Conservation (phyloP, 768 basidiomycete genomes). For the Termitomyces heimii region DNA sequence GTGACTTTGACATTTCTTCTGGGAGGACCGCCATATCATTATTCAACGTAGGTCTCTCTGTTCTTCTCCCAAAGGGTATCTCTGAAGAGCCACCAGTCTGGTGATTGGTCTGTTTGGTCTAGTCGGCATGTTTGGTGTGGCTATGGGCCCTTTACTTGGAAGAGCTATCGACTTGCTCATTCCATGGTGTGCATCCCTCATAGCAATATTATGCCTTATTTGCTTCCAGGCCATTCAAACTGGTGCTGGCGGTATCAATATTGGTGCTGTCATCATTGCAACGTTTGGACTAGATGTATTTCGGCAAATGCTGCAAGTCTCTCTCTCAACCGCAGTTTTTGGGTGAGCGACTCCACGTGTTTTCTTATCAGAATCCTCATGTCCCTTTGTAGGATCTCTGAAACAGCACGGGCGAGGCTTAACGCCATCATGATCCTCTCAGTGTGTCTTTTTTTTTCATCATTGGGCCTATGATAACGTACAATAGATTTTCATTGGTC, state of each 20-base stretch:
- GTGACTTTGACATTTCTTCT: constrained; percentile 80
- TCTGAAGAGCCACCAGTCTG: constrained; percentile 21
- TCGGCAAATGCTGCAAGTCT: constrained; percentile 70
- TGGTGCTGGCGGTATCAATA: constrained; percentile 61
- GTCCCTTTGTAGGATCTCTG: constrained; percentile 25
- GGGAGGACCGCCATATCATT: constrained; percentile 68
- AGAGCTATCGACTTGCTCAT: constrained; percentile 62
- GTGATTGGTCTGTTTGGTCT: constrained; percentile 72
- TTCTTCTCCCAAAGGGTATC: background rate
- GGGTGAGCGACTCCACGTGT: constrained; percentile 26
- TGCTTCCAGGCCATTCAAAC: constrained; percentile 59
- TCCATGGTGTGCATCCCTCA: constrained; percentile 72
- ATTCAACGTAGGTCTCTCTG: constrained; percentile 50
- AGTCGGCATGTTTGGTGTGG: constrained; percentile 66
- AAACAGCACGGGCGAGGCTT: constrained; percentile 55
- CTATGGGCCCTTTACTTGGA: constrained; percentile 67
- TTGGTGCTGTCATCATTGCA: constrained; percentile 65
- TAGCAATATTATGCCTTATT: constrained; percentile 41
- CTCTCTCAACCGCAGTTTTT: constrained; percentile 57
- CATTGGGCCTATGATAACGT: background rate
- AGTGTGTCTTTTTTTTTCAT: constrained; percentile 23
- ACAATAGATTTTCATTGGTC: constrained; percentile 61
- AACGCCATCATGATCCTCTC: constrained; percentile 74
- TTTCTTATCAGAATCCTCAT: background rate
- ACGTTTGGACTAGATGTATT: constrained; percentile 69